Evolutionary conservation across 495 filamentous ascomycete species (phyloP).

Genomic region (Cairneyella variabilis): DNA sequence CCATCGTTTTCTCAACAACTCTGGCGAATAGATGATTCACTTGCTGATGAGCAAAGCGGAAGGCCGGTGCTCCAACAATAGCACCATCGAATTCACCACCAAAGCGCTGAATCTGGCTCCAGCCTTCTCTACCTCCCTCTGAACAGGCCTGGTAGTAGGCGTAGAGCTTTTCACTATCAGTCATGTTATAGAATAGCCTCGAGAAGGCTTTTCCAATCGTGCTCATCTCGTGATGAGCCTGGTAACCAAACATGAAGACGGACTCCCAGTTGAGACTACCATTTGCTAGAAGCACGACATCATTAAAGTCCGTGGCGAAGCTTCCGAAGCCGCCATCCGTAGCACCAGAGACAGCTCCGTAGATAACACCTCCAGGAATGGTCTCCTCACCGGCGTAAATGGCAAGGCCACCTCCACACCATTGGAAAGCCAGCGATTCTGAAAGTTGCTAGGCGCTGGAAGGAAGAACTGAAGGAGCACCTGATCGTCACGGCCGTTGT

Average conservation of each 20-base stretch:
- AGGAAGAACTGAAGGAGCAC: no score
- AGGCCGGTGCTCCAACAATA: conserved; percentile 47
- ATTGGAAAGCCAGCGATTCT: no score
- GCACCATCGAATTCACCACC: conserved; percentile 47
- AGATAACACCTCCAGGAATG: no score
- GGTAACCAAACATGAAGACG: conserved; percentile 44
- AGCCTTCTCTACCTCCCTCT: conserved; percentile 41
- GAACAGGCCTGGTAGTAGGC: conserved; percentile 46
- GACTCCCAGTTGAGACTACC: conserved; percentile 41
- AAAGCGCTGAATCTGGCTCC: conserved; percentile 48
- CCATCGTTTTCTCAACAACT: conserved; percentile 40
- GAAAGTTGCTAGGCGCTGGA: no score
- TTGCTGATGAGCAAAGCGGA: conserved; percentile 48
- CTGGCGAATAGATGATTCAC: conserved; percentile 43
- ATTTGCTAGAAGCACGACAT: conserved; percentile 35
- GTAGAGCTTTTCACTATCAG: conserved; percentile 33
- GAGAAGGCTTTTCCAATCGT: conserved; percentile 38
- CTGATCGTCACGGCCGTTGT: no score
- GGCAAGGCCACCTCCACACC: no score
- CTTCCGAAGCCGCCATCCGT: conserved; percentile 48
- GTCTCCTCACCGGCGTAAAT: no score
- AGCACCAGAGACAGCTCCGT: conserved; percentile 39
- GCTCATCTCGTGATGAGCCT: conserved; percentile 34
- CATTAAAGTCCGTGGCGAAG: conserved; percentile 34
- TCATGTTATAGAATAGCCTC: conserved; percentile 29